Base-by-base conservation (phyloP, 2,329 filamentous ascomycete genomes). In the Xylariaceae sp. region DNA sequence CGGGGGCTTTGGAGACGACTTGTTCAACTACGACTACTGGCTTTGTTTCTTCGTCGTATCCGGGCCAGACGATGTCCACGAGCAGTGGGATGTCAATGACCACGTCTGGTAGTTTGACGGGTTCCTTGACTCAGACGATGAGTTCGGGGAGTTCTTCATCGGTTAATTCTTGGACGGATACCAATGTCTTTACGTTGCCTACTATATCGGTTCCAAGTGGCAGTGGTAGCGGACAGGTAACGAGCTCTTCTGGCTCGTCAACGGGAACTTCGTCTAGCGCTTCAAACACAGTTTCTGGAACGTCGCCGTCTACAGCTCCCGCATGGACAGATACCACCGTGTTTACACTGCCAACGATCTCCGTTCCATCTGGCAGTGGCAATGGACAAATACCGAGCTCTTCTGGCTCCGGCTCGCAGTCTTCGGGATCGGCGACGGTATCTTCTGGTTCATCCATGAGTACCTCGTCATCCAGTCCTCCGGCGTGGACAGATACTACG, bases 31-130 rank as follows among this genome's bases (percentile, higher is more conserved):
- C 42, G 10, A 17, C 15, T 13, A 8, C 51, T 47, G 17, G 51
- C 49, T 55, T 13, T 9, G 10, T 11, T 2, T 37, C 13, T 7
- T 6, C 51, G 7, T 59, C 61, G 2, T 62, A 56, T 39, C 57
- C 59, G 2, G 56, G 10, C 1, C 47, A 42, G 37, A 56, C 59
- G 9, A 44, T 53, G 7, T 13, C 55, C 23, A 30, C 23, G 4
- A 30, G 23, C 23, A 30, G 23, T 5, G 23, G 23, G n/a, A n/a
- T 30, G n/a, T 13, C 17, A 13, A 54, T 1, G 23, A 30, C 5
- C 1, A 2, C 23, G 23, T 30, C 23, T 5, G 23, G 23, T 30
- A 30, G 23, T 5, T 30, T 4, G 23, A 30, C 5, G 23, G 7
- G 8, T 7, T 42, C 37, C 7, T 42, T 13, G 8, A 42, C 37